Conservation (phyloP, 2,329 filamentous ascomycete genomes). For the Leptographium procerum region DNA sequence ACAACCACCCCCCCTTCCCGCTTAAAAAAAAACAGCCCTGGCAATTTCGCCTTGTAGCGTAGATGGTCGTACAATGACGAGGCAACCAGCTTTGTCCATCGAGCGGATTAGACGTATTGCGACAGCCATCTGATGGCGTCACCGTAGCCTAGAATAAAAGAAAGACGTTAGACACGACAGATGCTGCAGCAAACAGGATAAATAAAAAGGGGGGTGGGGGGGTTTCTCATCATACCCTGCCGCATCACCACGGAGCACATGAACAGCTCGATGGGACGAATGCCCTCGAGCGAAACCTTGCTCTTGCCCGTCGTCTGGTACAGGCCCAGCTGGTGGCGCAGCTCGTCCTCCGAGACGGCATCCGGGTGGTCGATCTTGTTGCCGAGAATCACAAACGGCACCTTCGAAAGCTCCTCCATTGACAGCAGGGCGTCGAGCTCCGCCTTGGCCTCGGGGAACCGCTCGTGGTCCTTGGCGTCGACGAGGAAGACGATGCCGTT, state of each 20-base stretch:
- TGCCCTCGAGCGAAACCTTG: constrained; percentile 79
- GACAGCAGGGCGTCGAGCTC: constrained; percentile 90
- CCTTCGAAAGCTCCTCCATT: constrained; percentile 95
- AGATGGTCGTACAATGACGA: background rate
- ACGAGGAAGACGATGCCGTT: constrained; percentile 96
- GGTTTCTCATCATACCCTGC: constrained; percentile 61
- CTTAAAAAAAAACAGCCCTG: background rate
- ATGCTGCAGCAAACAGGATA: background rate
- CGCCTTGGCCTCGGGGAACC: constrained; percentile 86
- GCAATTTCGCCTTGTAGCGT: background rate
- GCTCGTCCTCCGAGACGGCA: constrained; percentile 88
- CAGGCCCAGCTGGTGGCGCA: constrained; percentile 81
- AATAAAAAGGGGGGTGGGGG: background rate
- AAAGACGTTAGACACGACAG: constrained; percentile 1
- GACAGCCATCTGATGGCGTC: constrained; percentile 87
- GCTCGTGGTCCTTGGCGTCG: constrained; percentile 94
- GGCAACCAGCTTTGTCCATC: background rate
- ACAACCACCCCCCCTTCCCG: background rate
- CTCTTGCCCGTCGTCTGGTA: constrained; percentile 97
- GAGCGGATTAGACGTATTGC: constrained; percentile 61
- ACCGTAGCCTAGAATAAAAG: constrained; percentile 55
- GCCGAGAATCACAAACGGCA: constrained; percentile 89
- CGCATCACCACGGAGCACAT: constrained; percentile 99
- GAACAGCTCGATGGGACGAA: constrained; percentile 92
- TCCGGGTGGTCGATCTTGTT: constrained; percentile 99